These are phyloP conservation scores for Craspedostauros australis DNA, from an alignment of 108 stramenopile genomes.

Conservation along the genomic window DNA sequence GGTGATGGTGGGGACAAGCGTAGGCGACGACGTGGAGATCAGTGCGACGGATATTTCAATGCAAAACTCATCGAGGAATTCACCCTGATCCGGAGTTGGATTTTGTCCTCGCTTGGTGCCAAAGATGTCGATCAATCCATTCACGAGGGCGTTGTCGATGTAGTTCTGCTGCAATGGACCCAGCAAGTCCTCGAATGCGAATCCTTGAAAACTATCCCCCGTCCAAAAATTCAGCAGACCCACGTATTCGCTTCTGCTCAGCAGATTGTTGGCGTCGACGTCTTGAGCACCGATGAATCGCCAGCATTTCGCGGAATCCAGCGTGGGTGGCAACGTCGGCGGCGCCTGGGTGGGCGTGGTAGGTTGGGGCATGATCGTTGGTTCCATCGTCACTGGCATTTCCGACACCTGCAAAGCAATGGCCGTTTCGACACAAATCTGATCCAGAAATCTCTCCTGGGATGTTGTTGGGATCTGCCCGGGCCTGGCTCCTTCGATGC, in stretches of 20 bases:
- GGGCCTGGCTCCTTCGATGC: background rate
- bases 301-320: constrained; percentile 13
- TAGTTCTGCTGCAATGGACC: constrained; percentile 20
- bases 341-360: constrained; percentile 13
- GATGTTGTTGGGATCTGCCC: background rate
- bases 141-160: constrained; percentile 12
- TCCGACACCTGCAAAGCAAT: constrained; percentile 14
- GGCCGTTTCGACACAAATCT: background rate
- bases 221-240: constrained; percentile 30
- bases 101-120: constrained; percentile 25
- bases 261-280: constrained; percentile 9
- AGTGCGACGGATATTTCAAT: constrained; percentile 7
- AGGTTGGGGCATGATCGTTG: background rate
- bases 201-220: constrained; percentile 3
- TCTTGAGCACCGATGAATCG: constrained; percentile 25
- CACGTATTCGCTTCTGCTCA: constrained; percentile 32
- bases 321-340: background rate
- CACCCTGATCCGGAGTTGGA: constrained; percentile 2
- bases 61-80: constrained; percentile 12
- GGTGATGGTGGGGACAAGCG: background rate
- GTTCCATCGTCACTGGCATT: constrained; percentile 3
- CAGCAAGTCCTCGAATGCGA: constrained; percentile 11
- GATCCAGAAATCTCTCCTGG: background rate
- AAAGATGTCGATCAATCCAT: constrained; percentile 16
- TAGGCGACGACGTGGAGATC: background rate